Evolutionary conservation across 1,284 basidiomycete species (phyloP).

Genomic region (Boletus sp.): DNA sequence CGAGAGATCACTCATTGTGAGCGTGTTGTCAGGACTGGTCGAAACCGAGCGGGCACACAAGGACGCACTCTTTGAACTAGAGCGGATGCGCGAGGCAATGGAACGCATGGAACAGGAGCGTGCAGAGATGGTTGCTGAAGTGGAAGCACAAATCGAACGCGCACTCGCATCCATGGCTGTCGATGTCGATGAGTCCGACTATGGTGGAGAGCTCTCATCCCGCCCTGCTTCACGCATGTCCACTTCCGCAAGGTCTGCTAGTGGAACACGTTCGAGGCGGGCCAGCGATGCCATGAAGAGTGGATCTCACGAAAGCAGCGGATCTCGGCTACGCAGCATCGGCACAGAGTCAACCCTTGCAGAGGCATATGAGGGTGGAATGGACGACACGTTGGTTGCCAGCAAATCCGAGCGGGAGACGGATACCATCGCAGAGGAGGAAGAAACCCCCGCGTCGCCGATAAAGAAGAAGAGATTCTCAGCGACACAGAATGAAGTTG

Average conservation of each 20-base stretch:
- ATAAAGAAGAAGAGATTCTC: slow-evolving; percentile 72
- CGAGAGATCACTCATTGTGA: slow-evolving; percentile 9
- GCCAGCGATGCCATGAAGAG: slow-evolving; percentile 51
- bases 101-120: slow-evolving; percentile 81
- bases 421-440: slow-evolving; percentile 52
- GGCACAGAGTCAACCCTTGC: slow-evolving; percentile 72
- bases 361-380: slow-evolving; percentile 51
- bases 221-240: slow-evolving; percentile 44
- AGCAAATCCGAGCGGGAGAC: slow-evolving; percentile 43
- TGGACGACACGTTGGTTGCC: slow-evolving; percentile 36
- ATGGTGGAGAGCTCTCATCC: slow-evolving; percentile 49
- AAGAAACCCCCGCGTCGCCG: slow-evolving; percentile 41
- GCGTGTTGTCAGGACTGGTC: slow-evolving; percentile 45
- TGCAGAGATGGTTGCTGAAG: slow-evolving; percentile 81
- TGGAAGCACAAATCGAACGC: slow-evolving; percentile 81
- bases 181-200: slow-evolving; percentile 71
- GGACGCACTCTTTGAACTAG: slow-evolving; percentile 64
- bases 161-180: slow-evolving; percentile 80
- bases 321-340: slow-evolving; percentile 54
- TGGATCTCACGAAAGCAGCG: slow-evolving; percentile 24
- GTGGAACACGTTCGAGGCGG: slow-evolving; percentile 48
- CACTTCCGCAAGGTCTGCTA: slow-evolving; percentile 42
- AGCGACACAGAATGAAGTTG: slow-evolving; percentile 51
- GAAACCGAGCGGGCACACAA: slow-evolving; percentile 74
- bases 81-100: slow-evolving; percentile 72